Evolutionary conservation across 1,139 yeast species (phyloP), one percentile per base, ranked within the genome.

Genomic region (Sugiyamaella paludigena): DNA sequence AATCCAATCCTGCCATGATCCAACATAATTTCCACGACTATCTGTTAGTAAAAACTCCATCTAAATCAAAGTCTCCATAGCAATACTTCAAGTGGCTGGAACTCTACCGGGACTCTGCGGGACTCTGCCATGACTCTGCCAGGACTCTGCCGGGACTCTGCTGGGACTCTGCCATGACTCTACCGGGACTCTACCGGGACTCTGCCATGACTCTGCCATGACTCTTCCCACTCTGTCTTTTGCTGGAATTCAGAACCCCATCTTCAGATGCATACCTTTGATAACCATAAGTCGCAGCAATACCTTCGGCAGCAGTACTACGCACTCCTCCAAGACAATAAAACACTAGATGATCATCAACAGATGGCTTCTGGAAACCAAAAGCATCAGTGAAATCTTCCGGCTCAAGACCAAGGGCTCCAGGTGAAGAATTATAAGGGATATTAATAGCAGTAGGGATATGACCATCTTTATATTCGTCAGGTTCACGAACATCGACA

Each of bases 301-400:
- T 75, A 62, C 87, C 95, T 64, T 89, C 96, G 39, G 97, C 94
- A 51, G 89, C 88, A 41, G 89, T 77, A 37, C 95, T 85, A 72
- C 98, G 81, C 42, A 89, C 87, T 48, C 98, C 98, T 5, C 87
- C 96, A 50, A 86, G 80, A 71, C 98, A 92, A 71, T 91, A 91
- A 69, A 92, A 91, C 37, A 92, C 79, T 65, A 92, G 75, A 59
- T 87, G 88, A 63, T 85, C 80, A 43, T 80, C 82, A 38, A 74
- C 67, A 6, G 72, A 60, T 3, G 98, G 98, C 71, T 92, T 92
- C n/a, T 74, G 75, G 62, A 89, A 83, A 12, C 95, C 92, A 70
- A 91, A 89, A 47, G 79, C 74, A 35, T 85, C 87, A 59, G 80
- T 77, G 63, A 94, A 92, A 57, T 87, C 96, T 47, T 86, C 95